These are phyloP conservation scores for Sporothrix curviconia DNA, from an alignment of 2,329 filamentous ascomycete genomes.

Conservation along the genomic window DNA sequence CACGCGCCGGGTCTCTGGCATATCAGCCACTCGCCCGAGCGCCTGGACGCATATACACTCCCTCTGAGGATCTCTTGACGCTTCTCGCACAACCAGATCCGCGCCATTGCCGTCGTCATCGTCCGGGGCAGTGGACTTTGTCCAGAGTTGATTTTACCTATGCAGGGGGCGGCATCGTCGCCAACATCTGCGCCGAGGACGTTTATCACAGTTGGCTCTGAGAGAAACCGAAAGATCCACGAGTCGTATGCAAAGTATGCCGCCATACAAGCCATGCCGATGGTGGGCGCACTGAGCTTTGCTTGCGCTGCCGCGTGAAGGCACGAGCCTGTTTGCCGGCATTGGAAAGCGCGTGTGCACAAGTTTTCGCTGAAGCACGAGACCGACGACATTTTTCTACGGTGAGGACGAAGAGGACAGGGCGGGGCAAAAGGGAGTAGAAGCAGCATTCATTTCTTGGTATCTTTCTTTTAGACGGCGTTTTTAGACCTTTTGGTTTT, in stretches of 20 bases:
- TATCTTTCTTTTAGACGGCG: too few relatives aligned
- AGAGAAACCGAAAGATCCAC: too few relatives aligned
- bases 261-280: background rate
- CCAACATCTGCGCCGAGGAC: too few relatives aligned
- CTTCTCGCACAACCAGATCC: too few relatives aligned
- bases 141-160: too few relatives aligned
- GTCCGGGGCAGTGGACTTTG: too few relatives aligned
- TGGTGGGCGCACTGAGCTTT: conserved; percentile 39
- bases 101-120: background rate
- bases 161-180: too few relatives aligned
- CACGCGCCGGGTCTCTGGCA: conserved; percentile 23
- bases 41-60: background rate
- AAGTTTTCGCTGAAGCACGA: conserved; percentile 44
- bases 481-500: too few relatives aligned
- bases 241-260: too few relatives aligned
- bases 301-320: conserved; percentile 38
- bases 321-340: conserved; percentile 43
- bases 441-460: too few relatives aligned
- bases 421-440: background rate
- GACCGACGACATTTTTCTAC: conserved; percentile 7
- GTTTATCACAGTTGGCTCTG: too few relatives aligned
- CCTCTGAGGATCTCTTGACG: too few relatives aligned
- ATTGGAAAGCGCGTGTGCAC: conserved; percentile 29
- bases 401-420: conserved; percentile 7
- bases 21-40: background rate